Percentiles rank a stretch among this genome's conserved stretches.
Conservation (phyloP, 2,329 filamentous ascomycete species). For the Periconia sp. region DNA sequence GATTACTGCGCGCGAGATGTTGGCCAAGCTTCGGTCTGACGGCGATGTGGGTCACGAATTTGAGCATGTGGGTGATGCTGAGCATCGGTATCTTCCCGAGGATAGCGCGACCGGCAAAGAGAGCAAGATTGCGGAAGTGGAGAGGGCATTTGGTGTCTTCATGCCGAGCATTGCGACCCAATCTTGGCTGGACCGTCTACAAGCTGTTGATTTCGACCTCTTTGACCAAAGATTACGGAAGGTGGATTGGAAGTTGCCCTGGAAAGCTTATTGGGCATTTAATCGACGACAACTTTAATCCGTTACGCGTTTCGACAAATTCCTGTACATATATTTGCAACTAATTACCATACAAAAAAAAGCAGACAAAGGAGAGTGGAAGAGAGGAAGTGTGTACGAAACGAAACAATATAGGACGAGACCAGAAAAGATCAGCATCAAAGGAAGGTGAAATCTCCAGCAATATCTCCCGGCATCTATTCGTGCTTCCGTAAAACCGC, state of each 20-base stretch:
- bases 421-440: not conserved
- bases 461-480: not conserved
- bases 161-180: conserved; percentile 77
- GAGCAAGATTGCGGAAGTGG: conserved; percentile 54
- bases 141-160: conserved; percentile 75
- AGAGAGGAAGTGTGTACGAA: no score
- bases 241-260: conserved; percentile 82
- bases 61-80: conserved; percentile 80
- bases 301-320: not conserved
- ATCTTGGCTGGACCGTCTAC: conserved; percentile 75
- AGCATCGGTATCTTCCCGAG: conserved; percentile 54
- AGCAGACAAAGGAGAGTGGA: not conserved
- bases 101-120: conserved; percentile 40
- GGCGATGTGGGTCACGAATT: conserved; percentile 80
- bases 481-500: conserved; percentile 5
- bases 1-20: conserved; percentile 90
- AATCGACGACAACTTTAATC: conserved; percentile 52
- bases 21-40: conserved; percentile 75
- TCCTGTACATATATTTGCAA: not conserved
- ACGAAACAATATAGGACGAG: no score
- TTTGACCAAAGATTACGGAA: conserved; percentile 64
- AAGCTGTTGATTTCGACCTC: conserved; percentile 84
- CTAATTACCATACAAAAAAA: not conserved
- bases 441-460: not conserved
- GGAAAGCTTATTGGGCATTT: conserved; percentile 69